Conservation (phyloP, 2,329 filamentous ascomycete genomes). For the Cordyceps tenuipes region DNA sequence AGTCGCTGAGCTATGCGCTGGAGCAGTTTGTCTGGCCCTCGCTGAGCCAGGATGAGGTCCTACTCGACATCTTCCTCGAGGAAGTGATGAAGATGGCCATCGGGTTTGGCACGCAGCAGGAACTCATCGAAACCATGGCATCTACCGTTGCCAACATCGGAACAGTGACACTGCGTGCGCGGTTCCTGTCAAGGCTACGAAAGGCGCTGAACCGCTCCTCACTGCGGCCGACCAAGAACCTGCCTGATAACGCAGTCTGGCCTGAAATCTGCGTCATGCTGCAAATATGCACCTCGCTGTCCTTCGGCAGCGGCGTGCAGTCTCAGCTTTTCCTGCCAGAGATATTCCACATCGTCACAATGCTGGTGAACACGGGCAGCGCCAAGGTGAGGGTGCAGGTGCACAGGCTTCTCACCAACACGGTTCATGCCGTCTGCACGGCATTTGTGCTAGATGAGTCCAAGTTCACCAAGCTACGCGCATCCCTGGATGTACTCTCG, state of each 20-base stretch:
- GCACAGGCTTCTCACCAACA: constrained; percentile 57
- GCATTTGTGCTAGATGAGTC: constrained; percentile 55
- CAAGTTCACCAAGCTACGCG: constrained; percentile 46
- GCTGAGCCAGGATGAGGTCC: constrained; percentile 55
- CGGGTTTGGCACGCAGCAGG: constrained; percentile 47
- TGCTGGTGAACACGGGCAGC: constrained; percentile 58
- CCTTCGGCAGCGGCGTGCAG: constrained; percentile 60
- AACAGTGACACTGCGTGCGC: constrained; percentile 57
- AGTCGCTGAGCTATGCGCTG: constrained; percentile 49
- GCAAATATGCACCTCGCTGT: constrained; percentile 57
- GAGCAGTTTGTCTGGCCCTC: constrained; percentile 59
- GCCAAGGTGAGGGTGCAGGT: constrained; percentile 49
- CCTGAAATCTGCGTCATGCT: constrained; percentile 60
- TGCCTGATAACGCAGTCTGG: constrained; percentile 62
- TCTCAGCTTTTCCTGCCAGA: constrained; percentile 61
- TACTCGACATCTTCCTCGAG: constrained; percentile 59
- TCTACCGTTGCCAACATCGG: constrained; percentile 56
- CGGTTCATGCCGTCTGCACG: constrained; percentile 59
- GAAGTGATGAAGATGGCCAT: constrained; percentile 58
- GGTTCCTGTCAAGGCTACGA: constrained; percentile 55
- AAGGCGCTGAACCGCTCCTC: constrained; percentile 62
- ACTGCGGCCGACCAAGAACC: constrained; percentile 53
- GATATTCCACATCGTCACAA: constrained; percentile 62
- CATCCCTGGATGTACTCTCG: constrained; percentile 49
- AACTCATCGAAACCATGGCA: constrained; percentile 51